These are phyloP conservation scores for Calonectria pseudoturangicola DNA, from an alignment of 2,329 filamentous ascomycete species.

Conservation along the genomic window DNA sequence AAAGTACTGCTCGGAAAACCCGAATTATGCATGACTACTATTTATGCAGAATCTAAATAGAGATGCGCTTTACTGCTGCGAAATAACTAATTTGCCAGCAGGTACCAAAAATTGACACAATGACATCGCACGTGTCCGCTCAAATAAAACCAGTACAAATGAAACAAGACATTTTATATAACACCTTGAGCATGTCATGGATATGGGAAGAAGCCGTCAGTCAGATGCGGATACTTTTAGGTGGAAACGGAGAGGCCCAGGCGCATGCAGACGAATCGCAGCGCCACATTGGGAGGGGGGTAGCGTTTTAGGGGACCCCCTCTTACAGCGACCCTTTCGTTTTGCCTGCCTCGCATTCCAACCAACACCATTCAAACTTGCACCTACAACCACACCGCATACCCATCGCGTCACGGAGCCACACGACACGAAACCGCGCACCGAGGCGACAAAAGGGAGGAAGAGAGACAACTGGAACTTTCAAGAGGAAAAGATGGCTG, in stretches of 20 bases:
- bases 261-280: constrained; percentile 17
- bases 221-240: constrained; percentile 7
- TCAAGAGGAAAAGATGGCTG: constrained; percentile 58
- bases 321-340: constrained; percentile 5
- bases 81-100: background rate
- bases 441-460: constrained; percentile 14
- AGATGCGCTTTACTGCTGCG: background rate
- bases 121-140: background rate
- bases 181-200: constrained; percentile 11
- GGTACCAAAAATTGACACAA: background rate
- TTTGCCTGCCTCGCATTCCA: constrained; percentile 21
- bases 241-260: constrained; percentile 24
- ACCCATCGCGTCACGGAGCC: constrained; percentile 7
- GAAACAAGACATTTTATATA: constrained; percentile 8
- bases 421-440: constrained; percentile 3
- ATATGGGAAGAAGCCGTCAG: constrained; percentile 11
- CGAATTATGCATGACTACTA: background rate
- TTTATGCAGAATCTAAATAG: background rate
- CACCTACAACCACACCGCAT: constrained; percentile 32
- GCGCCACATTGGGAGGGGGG: constrained; percentile 18
- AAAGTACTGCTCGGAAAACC: too few relatives aligned
- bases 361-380: constrained; percentile 26
- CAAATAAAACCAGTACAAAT: background rate
- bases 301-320: constrained; percentile 16
- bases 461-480: background rate